Conservation (phyloP, 345 rosid species). For the Viola odorata region DNA sequence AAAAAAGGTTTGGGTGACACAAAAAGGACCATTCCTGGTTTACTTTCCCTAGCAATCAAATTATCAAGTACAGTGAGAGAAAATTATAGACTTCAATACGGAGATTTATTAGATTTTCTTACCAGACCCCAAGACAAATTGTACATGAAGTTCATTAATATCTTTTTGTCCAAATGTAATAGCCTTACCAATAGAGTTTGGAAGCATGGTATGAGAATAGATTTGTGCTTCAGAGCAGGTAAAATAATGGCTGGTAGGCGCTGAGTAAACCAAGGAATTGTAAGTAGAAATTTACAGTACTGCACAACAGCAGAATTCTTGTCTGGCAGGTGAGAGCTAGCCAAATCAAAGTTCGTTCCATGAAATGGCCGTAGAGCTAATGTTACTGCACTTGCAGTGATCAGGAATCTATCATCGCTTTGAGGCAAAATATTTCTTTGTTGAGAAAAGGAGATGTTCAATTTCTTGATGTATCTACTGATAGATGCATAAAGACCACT, state of each 20-base stretch:
- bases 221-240: slow-evolving; percentile 81
- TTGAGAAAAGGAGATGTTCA: slow-evolving; percentile 27
- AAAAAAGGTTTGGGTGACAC: too few relatives aligned
- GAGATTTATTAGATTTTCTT: too few relatives aligned
- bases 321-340: slow-evolving; percentile 24
- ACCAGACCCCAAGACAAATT: neutral
- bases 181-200: slow-evolving; percentile 64
- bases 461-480: slow-evolving; percentile 51
- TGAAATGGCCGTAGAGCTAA: slow-evolving; percentile 84
- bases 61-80: too few relatives aligned
- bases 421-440: slow-evolving; percentile 27
- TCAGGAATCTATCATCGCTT: slow-evolving; percentile 62
- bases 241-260: slow-evolving; percentile 68
- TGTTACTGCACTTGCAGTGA: slow-evolving; percentile 72
- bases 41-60: too few relatives aligned
- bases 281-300: slow-evolving; percentile 54
- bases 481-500: slow-evolving; percentile 65
- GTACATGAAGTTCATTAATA: neutral
- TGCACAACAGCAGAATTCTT: slow-evolving; percentile 40
- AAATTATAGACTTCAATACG: too few relatives aligned
- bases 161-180: slow-evolving; percentile 19
- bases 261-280: slow-evolving; percentile 67
- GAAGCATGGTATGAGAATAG: slow-evolving; percentile 62
- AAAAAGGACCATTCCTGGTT: too few relatives aligned
- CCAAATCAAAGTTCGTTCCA: slow-evolving; percentile 22